A percentile compares a stretch with the other conserved stretches of the same genome.
These are phyloP conservation scores for Cladophialophora exuberans DNA, from an alignment of 2,329 filamentous ascomycete species.

Conservation along the genomic window DNA sequence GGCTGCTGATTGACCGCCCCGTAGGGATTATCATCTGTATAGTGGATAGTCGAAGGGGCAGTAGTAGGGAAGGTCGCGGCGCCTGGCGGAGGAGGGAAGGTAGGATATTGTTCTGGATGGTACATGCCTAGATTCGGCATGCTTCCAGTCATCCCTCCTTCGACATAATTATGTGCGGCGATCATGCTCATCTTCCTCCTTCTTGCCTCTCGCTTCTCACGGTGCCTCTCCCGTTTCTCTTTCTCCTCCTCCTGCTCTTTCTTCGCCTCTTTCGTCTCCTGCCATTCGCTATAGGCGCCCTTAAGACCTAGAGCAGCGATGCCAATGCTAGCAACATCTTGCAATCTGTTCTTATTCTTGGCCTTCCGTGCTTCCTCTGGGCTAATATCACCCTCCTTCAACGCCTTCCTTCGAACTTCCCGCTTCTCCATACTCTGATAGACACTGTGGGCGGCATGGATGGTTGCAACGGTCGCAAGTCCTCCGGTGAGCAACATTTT, in stretches of 20 bases:
- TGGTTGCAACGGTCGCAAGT: conserved; percentile 68
- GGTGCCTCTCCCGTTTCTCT: conserved; percentile 46
- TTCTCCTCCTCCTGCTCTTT: conserved; percentile 60
- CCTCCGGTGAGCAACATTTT: conserved; percentile 69
- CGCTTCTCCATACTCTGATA: conserved; percentile 67
- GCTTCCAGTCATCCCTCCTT: conserved; percentile 22
- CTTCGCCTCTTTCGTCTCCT: conserved; percentile 66
- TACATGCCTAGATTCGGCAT: conserved; percentile 27
- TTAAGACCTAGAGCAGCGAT: conserved; percentile 71
- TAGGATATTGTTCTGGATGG: conserved; percentile 7
- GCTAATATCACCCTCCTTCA: conserved; percentile 66
- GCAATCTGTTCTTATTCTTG: conserved; percentile 65
- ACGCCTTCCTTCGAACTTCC: conserved; percentile 61
- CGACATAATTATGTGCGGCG: conserved; percentile 22
- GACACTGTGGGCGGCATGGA: conserved; percentile 68
- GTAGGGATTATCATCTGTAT: conserved; percentile 30
- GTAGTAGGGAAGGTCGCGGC: too few relatives aligned
- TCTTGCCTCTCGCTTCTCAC: conserved; percentile 31
- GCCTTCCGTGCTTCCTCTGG: conserved; percentile 64
- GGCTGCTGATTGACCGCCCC: conserved; percentile 18
- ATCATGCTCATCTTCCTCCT: conserved; percentile 29
- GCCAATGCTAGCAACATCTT: conserved; percentile 68
- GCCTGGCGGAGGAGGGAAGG: conserved; percentile 8
- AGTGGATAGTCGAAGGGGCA: conserved; percentile 17
- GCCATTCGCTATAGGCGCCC: conserved; percentile 67